Conservation (phyloP, 306 rosid species). For the Begonia masoniana region DNA sequence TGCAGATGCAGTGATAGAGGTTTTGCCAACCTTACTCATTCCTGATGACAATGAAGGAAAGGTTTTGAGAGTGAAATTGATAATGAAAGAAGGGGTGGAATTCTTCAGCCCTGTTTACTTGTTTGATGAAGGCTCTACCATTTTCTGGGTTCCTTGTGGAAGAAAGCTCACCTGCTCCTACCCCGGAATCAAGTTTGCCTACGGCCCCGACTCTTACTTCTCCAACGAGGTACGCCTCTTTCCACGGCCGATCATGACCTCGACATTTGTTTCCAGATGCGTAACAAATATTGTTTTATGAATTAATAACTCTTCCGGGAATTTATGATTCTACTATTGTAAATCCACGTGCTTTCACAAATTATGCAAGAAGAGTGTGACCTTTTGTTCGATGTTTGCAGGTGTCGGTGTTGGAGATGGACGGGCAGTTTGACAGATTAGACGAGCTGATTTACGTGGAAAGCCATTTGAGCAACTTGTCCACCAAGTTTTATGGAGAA, state of each 20-base stretch:
- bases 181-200: conserved; percentile 90
- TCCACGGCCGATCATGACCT: too few species aligned
- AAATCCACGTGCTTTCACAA: too few species aligned
- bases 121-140: conserved; percentile 91
- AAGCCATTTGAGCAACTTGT: conserved; percentile 88
- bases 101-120: conserved; percentile 78
- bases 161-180: conserved; percentile 98
- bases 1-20: conserved; percentile 98
- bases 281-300: too few species aligned
- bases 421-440: conserved; percentile 95
- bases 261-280: too few species aligned
- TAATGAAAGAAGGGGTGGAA: conserved; percentile 84
- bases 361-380: too few species aligned
- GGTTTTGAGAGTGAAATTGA: conserved; percentile 77
- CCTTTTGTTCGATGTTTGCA: neutral
- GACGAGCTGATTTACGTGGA: conserved; percentile 94
- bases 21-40: conserved; percentile 73
- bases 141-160: conserved; percentile 97
- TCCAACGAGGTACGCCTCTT: conserved; percentile 50
- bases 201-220: conserved; percentile 71
- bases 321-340: too few species aligned
- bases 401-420: conserved; percentile 97
- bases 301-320: too few species aligned
- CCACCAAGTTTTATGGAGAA: conserved; percentile 89
- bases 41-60: conserved; percentile 91